Evolutionary conservation across 441 rosid species (phyloP).

Genomic region (Euphorbia schlechtendalii): DNA sequence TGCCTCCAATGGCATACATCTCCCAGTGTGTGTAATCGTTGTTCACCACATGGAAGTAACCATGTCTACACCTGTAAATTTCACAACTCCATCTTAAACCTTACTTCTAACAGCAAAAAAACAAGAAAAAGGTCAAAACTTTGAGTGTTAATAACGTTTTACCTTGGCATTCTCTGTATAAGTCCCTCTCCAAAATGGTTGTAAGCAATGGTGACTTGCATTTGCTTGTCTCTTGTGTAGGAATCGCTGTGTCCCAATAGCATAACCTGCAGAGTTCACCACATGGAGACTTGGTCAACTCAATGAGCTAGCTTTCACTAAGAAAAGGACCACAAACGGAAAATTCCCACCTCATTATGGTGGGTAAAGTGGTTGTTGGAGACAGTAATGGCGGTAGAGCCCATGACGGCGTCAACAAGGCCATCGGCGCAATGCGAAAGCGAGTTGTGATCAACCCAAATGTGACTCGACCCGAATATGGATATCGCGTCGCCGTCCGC

Average conservation of each 20-base stretch:
- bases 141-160: conserved; percentile 5
- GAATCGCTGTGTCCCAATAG: conserved; percentile 90
- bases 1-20: conserved; percentile 98
- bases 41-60: conserved; percentile 95
- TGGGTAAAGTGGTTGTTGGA: conserved; percentile 88
- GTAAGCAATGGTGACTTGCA: conserved; percentile 96
- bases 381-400: conserved; percentile 85
- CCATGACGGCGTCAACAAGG: conserved; percentile 91
- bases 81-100: conserved; percentile 1
- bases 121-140: not conserved
- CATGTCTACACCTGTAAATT: conserved; percentile 76
- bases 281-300: not conserved
- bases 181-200: no score
- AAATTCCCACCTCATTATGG: conserved; percentile 74
- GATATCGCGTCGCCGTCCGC: conserved; percentile 96
- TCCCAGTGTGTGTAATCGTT: conserved; percentile 99
- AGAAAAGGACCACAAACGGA: no score
- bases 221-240: conserved; percentile 67
- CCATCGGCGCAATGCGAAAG: conserved; percentile 92
- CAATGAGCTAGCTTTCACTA: no score
- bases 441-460: conserved; percentile 93
- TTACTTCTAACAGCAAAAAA: not conserved
- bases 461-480: conserved; percentile 81
- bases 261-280: conserved; percentile 49
- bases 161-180: conserved; percentile 99